These are phyloP conservation scores for Myriosclerotinia duriaeana DNA, from an alignment of 2,329 filamentous ascomycete genomes.

Conservation along the genomic window DNA sequence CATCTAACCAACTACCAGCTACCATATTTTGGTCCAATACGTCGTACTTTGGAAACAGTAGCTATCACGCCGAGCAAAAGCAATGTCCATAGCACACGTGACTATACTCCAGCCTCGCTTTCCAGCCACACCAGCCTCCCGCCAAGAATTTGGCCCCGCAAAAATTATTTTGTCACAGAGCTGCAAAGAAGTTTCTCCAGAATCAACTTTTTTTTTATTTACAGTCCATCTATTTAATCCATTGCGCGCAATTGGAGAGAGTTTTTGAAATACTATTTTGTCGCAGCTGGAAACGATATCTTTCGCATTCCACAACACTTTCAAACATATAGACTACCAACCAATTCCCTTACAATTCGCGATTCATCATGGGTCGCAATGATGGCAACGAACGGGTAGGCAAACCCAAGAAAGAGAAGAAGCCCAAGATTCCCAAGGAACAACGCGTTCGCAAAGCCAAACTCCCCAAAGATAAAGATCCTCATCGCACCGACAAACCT, in stretches of 20 bases:
- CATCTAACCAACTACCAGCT: no score
- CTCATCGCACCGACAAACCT: slow-evolving; percentile 23
- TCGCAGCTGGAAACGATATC: not conserved
- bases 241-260: not conserved
- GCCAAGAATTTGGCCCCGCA: slow-evolving; percentile 18
- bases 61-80: no score
- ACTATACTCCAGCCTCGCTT: slow-evolving; percentile 5
- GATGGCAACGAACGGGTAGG: not conserved
- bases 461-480: slow-evolving; percentile 20
- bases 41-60: no score
- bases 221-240: not conserved
- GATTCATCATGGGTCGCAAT: slow-evolving; percentile 17
- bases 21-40: no score
- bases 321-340: slow-evolving; percentile 4
- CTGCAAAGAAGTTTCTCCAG: slow-evolving; percentile 26
- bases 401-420: slow-evolving; percentile 21
- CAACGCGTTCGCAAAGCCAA: slow-evolving; percentile 15
- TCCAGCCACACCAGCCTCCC: slow-evolving; percentile 28
- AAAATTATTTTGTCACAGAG: slow-evolving; percentile 11
- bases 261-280: no score
- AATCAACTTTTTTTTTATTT: not conserved
- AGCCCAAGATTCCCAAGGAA: slow-evolving; percentile 5
- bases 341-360: not conserved
- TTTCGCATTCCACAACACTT: slow-evolving; percentile 11
- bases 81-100: not conserved